Evolutionary conservation across 345 rosid species (phyloP).

Genomic region (Carallia pectinifolia): DNA sequence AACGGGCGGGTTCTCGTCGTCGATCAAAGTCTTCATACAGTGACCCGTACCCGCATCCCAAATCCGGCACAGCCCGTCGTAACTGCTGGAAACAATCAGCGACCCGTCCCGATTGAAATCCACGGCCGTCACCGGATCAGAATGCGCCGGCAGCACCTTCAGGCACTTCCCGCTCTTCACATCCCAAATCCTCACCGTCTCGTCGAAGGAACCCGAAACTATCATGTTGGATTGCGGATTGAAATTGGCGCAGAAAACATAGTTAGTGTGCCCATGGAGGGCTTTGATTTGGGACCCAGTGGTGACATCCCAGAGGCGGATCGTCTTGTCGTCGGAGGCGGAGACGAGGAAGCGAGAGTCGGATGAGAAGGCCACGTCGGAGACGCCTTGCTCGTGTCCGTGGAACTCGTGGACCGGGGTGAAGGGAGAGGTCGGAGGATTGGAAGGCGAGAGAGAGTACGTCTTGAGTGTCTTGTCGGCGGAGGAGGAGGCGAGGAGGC

Average conservation of each 20-base stretch:
- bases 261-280: slow-evolving; percentile 77
- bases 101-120: slow-evolving; percentile 85
- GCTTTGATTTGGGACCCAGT: slow-evolving; percentile 64
- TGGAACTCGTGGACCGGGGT: slow-evolving; percentile 50
- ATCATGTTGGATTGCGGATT: slow-evolving; percentile 86
- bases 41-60: slow-evolving; percentile 93
- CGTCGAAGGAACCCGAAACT: slow-evolving; percentile 91
- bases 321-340: slow-evolving; percentile 88
- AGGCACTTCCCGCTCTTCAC: slow-evolving; percentile 81
- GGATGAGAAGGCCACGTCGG: slow-evolving; percentile 87
- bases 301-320: slow-evolving; percentile 87
- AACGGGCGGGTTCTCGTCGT: slow-evolving; percentile 92
- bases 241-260: slow-evolving; percentile 78
- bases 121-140: slow-evolving; percentile 88
- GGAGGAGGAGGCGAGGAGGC: slow-evolving; percentile 78
- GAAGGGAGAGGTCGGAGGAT: slow-evolving; percentile 31
- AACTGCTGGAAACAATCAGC: slow-evolving; percentile 82
- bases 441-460: slow-evolving; percentile 51
- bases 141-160: slow-evolving; percentile 90
- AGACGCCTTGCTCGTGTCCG: slow-evolving; percentile 79
- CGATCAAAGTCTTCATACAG: slow-evolving; percentile 80
- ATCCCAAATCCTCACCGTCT: slow-evolving; percentile 94
- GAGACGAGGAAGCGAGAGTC: slow-evolving; percentile 86
- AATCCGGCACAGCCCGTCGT: slow-evolving; percentile 83
- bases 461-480: slow-evolving; percentile 78